A percentile compares a stretch with the other conserved stretches of the same genome.
Evolutionary conservation across 2,329 filamentous ascomycete genomes (phyloP).

Genomic region (Cercospora brassicicola): DNA sequence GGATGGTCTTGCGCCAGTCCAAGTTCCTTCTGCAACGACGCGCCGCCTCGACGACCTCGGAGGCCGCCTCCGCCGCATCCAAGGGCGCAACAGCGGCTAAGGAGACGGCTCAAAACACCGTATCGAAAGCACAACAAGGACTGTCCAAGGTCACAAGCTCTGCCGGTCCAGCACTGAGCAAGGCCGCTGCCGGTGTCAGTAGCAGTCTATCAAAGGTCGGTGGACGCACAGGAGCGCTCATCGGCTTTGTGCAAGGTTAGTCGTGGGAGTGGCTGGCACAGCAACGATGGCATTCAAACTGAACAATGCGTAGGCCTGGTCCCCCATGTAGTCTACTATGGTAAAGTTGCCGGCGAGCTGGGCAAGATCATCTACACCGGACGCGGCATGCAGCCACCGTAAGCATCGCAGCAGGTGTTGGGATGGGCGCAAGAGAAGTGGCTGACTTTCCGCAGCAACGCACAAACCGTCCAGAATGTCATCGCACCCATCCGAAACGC

Average conservation of each 20-base stretch:
- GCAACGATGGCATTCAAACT: conserved; percentile 11
- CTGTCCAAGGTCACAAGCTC: conserved; percentile 78
- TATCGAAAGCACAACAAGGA: conserved; percentile 72
- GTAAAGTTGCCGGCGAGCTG: conserved; percentile 82
- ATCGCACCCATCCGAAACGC: conserved; percentile 73
- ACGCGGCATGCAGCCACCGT: conserved; percentile 95
- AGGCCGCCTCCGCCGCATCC: conserved; percentile 47
- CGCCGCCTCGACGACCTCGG: conserved; percentile 52
- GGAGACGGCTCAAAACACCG: conserved; percentile 45
- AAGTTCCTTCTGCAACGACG: conserved; percentile 47
- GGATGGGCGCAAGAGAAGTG: conserved; percentile 16
- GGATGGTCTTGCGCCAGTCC: conserved; percentile 48
- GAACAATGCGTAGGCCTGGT: conserved; percentile 66
- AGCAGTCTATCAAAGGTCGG: conserved; percentile 73
- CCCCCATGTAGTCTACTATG: conserved; percentile 87
- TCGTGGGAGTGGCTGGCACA: conserved; percentile 23
- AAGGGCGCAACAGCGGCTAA: conserved; percentile 43
- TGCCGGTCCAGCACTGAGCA: conserved; percentile 73
- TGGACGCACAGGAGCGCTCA: conserved; percentile 75
- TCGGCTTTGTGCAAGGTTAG: conserved; percentile 82
- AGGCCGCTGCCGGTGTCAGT: conserved; percentile 67
- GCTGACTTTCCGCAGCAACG: conserved; percentile 55
- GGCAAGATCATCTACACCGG: conserved; percentile 81
- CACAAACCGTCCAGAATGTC: conserved; percentile 82
- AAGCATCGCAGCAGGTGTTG: conserved; percentile 50